Evolutionary conservation across 306 rosid genomes (phyloP), one percentile per base, ranked within the genome.

Genomic region (Vigna unguiculata): DNA sequence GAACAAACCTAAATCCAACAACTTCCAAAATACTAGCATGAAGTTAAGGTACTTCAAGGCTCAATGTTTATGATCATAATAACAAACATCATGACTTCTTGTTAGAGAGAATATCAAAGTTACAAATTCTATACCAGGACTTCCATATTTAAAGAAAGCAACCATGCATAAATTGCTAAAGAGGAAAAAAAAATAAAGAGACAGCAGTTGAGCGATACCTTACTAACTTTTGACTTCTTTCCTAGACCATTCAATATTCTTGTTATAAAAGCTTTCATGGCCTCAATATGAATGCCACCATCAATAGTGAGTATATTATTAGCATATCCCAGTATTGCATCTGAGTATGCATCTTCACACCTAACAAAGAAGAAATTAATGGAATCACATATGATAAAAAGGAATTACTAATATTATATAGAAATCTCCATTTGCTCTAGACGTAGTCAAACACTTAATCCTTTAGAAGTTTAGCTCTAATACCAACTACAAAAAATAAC

Each of bases 281-380:
- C 98, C 61, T 95, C 98, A 12, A 95, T 92, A 85, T 95, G 98
- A 62, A 97, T 92, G 77, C 98, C 97, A 48, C 98, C 98, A 24
- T 95, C 98, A 51, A 92, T 73, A 72, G 98, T 95, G 47, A 97
- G 95, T 80, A 95, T 90, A 82, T 97, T 95, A 83, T 95, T 95
- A 80, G 98, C 98, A 86, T 95, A 95, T 81, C 98, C 98, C 52
- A 95, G 87, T 81, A 90, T 85, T 36, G 97, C 92, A 78, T 95
- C 98, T 43, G 98, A 95, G 80, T 95, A 95, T 69, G 98, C 91
- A 86, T 95, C 98, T 78, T 91, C 90, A 80, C 97, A 92, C 98
- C 98, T 95, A 73, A 77, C 34, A 86, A 61, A 80, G 58, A 81
- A 80, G 61, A 83, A 83, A 81, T 66, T 21, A 72, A 38, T 61